Evolutionary conservation across 805 yeast genomes (phyloP), one percentile per base, ranked within the genome.

Genomic region (Jamesozyma hellenica): DNA sequence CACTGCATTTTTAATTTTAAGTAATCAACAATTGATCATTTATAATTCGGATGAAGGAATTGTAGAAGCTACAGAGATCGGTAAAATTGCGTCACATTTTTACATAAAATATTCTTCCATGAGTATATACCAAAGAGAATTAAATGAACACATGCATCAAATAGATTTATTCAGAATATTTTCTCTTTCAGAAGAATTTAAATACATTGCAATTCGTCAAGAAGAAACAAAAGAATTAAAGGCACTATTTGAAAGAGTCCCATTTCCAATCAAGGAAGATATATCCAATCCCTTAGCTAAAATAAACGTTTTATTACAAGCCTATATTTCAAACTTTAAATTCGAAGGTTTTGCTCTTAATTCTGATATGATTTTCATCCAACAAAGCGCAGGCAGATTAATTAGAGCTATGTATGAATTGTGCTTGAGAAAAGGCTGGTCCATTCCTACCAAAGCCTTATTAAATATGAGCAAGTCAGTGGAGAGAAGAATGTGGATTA

Each of bases 291-390:
- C 88, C 0, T 56, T 75, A 14, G 82, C 94, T 0, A 92, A 92
- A 56, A 73, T 84, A 16, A 86, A 79, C 48, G 75, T 86, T 7
- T 60, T 92, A 28, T 63, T 92, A 11, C 98, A 92, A 54, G 74
- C 95, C 0, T 86, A 83, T 51, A 83, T 92, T n/a, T 82, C 96
- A 1, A 63, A 79, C 28, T 64, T 88, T 18, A 64, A 68, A 9
- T 65, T 92, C 14, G 92, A 82, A 1, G 97, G 97, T 0, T 84
- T 85, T 64, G 96, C 96, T 0, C 62, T 94, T 44, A 77, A 82
- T 71, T 77, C 95, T 0, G 99, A 92, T 64, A 86, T 88, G 95
- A 70, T 85, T 3, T 92, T 84, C 55, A 76, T 92, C 31, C 82
- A 92, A 0, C 97, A 92, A 59, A 85, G 94, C 31, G 96, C 96